Conservation (phyloP, 192 early-diverging fungal genomes). For the Rhizophlyctis rosea region DNA sequence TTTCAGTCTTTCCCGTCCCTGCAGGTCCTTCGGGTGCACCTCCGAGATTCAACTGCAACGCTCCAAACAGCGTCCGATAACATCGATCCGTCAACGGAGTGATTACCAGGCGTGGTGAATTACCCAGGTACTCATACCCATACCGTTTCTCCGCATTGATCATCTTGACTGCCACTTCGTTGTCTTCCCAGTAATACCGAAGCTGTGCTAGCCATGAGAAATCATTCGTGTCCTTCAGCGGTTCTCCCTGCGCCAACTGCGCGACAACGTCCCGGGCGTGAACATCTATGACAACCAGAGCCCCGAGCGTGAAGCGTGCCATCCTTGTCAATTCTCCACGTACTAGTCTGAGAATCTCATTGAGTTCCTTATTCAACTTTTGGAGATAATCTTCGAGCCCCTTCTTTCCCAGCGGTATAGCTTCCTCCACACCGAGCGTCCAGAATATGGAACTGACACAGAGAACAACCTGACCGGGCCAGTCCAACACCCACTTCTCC, state of each 20-base stretch:
- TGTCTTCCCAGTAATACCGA: constrained; percentile 62
- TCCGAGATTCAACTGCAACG: constrained; percentile 60
- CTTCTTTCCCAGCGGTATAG: constrained; percentile 46
- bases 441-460: constrained; percentile 60
- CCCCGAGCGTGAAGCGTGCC: constrained; percentile 58
- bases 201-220: constrained; percentile 62
- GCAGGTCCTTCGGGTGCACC: constrained; percentile 61
- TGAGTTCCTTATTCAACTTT: constrained; percentile 50
- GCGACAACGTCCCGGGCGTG: constrained; percentile 60
- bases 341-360: constrained; percentile 58
- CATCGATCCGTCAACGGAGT: constrained; percentile 64
- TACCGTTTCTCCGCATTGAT: constrained; percentile 62
- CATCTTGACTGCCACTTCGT: constrained; percentile 57
- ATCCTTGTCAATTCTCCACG: constrained; percentile 57
- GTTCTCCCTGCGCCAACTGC: constrained; percentile 35
- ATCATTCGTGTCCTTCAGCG: constrained; percentile 47
- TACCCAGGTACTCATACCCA: constrained; percentile 57
- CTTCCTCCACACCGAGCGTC: constrained; percentile 55
- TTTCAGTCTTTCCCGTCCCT: constrained; percentile 66
- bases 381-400: constrained; percentile 48
- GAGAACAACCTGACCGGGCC: constrained; percentile 64
- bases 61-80: constrained; percentile 61
- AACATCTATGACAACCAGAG: constrained; percentile 64
- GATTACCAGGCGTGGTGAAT: constrained; percentile 52
- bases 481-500: constrained; percentile 61